phyloP scores from a whole-genome alignment of 768 basidiomycete genomes.

The Termitomyces heimii region DNA sequence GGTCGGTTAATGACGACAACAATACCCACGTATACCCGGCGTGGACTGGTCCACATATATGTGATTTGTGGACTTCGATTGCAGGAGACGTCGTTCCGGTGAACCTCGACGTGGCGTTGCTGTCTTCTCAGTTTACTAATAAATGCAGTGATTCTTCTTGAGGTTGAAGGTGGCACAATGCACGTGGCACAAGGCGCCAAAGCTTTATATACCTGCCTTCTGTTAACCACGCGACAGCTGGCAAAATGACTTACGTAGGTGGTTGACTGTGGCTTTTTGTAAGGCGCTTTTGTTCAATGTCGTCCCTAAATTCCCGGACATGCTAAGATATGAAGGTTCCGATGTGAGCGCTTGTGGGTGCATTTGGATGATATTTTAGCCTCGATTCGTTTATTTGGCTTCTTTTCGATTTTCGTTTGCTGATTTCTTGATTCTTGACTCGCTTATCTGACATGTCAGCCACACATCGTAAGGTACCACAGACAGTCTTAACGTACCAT shows the following conservation, averaged over 20 bases:
- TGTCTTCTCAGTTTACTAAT: background rate
- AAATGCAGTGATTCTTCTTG: background rate
- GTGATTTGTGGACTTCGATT: background rate
- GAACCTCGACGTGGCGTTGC: background rate
- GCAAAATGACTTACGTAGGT: too few relatives aligned
- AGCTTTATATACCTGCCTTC: too few relatives aligned
- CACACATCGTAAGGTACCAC: background rate
- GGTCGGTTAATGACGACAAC: background rate
- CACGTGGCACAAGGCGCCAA: background rate
- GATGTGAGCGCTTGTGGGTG: background rate
- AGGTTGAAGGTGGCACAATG: background rate
- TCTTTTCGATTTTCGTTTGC: background rate
- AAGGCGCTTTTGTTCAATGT: too few relatives aligned
- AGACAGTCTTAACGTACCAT: too few relatives aligned
- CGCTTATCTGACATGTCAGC: background rate
- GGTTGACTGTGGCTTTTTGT: too few relatives aligned
- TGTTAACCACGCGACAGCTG: background rate
- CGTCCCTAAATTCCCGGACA: background rate
- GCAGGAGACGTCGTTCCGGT: background rate
- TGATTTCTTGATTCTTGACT: background rate
- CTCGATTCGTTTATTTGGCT: background rate
- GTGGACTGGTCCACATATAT: background rate
- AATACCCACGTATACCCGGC: background rate
- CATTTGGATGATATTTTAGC: background rate
- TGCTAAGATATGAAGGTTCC: background rate